phyloP scores from a whole-genome alignment of 1,284 basidiomycete genomes.

The Pseudozyma sp. region DNA sequence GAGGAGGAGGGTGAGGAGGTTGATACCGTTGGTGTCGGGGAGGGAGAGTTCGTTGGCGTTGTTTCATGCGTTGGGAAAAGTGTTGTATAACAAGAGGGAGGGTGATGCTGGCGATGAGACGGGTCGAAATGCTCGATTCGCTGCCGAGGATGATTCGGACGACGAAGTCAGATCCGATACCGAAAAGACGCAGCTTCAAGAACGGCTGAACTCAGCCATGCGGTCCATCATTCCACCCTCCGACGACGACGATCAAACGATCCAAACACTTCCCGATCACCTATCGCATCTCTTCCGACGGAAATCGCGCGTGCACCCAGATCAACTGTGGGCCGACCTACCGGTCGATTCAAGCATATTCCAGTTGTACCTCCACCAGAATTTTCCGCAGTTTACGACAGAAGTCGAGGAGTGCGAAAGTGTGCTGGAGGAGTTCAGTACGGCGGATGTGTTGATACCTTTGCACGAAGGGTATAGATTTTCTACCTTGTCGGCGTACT shows the following conservation, averaged over 20 bases:
- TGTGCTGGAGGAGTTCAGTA: slow-evolving; percentile 82
- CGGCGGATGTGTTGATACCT: slow-evolving; percentile 76
- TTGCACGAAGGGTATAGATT: slow-evolving; percentile 76
- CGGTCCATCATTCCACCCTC: slow-evolving; percentile 13
- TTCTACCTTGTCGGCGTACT: slow-evolving; percentile 77
- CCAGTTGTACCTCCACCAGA: slow-evolving; percentile 91
- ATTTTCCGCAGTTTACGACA: slow-evolving; percentile 84
- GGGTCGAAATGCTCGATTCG: neutral
- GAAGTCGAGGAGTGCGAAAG: slow-evolving; percentile 80
- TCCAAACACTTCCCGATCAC: slow-evolving; percentile 71
- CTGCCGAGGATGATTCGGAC: neutral
- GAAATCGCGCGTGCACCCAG: slow-evolving; percentile 25
- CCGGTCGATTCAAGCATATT: slow-evolving; percentile 91
- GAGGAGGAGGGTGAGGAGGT: slow-evolving; percentile 7
- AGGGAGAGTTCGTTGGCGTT: slow-evolving; percentile 87
- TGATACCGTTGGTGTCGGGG: slow-evolving; percentile 30
- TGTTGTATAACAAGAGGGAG: slow-evolving; percentile 93
- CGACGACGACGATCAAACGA: neutral
- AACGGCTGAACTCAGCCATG: slow-evolving; percentile 16
- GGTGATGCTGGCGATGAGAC: slow-evolving; percentile 49
- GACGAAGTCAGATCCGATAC: neutral
- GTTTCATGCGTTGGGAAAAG: slow-evolving; percentile 92
- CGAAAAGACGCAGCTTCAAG: slow-evolving; percentile 6
- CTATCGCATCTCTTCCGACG: slow-evolving; percentile 76
- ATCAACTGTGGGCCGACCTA: slow-evolving; percentile 79